phyloP scores from a whole-genome alignment of 192 early-diverging fungal species.

The Coemansia sp. region DNA sequence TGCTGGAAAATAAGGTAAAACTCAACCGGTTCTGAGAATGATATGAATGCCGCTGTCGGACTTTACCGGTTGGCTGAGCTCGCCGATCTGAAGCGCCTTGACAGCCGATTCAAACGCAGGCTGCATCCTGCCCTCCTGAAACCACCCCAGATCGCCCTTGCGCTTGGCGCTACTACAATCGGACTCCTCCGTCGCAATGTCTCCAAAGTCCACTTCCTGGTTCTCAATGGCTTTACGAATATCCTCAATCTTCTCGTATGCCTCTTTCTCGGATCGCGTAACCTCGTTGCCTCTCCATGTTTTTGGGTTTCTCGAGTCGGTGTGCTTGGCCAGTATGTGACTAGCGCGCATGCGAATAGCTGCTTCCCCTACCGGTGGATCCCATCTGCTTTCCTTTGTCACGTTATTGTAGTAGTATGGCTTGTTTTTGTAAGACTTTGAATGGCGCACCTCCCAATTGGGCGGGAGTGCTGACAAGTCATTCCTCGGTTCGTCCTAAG shows the following conservation, averaged over 20 bases:
- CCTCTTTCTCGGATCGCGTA: slow-evolving; percentile 90
- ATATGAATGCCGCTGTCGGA: slow-evolving; percentile 93
- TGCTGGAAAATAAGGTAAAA: neutral
- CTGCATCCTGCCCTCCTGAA: slow-evolving; percentile 91
- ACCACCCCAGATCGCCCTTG: slow-evolving; percentile 86
- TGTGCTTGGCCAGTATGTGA: slow-evolving; percentile 92
- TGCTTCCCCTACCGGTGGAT: slow-evolving; percentile 55
- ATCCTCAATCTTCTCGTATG: slow-evolving; percentile 64
- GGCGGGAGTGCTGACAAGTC: slow-evolving; percentile 56
- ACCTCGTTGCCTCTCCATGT: slow-evolving; percentile 92
- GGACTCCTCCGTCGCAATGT: slow-evolving; percentile 75
- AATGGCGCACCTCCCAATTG: slow-evolving; percentile 71
- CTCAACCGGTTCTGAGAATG: slow-evolving; percentile 84
- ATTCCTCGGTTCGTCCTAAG: neutral
- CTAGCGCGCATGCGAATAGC: slow-evolving; percentile 67
- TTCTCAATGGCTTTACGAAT: slow-evolving; percentile 45
- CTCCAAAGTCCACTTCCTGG: slow-evolving; percentile 62
- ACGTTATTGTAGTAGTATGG: slow-evolving; percentile 78
- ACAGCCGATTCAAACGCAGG: slow-evolving; percentile 87
- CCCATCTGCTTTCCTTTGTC: slow-evolving; percentile 76
- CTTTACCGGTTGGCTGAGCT: slow-evolving; percentile 79
- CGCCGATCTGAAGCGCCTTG: slow-evolving; percentile 79
- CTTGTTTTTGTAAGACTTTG: slow-evolving; percentile 60
- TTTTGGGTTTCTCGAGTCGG: slow-evolving; percentile 77
- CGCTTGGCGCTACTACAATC: slow-evolving; percentile 92